Evolutionary conservation across 257 asterid species (phyloP).

Genomic region (Capsicum pubescens): DNA sequence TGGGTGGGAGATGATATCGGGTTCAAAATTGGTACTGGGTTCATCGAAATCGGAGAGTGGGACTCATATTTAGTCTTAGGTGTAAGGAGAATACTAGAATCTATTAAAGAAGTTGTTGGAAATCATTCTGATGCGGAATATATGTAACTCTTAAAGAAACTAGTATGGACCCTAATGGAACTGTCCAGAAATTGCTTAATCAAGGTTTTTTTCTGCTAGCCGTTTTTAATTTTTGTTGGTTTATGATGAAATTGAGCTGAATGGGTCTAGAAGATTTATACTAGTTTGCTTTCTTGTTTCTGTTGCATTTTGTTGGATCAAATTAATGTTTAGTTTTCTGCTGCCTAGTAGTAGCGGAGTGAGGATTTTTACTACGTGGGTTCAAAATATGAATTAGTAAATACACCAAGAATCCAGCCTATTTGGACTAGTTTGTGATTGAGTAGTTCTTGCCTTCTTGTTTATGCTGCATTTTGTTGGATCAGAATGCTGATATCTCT

Average conservation of each 20-base stretch:
- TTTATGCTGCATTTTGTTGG: conserved; percentile 46
- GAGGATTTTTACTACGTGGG: too few species aligned
- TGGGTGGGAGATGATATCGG: conserved; percentile 51
- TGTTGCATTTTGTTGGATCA: too few species aligned
- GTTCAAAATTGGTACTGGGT: not conserved
- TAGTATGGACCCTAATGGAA: conserved; percentile 95
- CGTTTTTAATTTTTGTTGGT: too few species aligned
- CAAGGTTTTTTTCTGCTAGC: conserved; percentile 57
- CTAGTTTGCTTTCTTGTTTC: not conserved
- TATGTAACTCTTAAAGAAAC: conserved; percentile 82
- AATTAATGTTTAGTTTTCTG: too few species aligned
- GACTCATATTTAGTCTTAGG: conserved; percentile 68
- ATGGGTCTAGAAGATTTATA: too few species aligned
- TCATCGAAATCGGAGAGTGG: conserved; percentile 50
- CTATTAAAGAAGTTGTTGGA: conserved; percentile 83
- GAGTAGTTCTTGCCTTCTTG: too few species aligned
- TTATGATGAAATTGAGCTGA: too few species aligned
- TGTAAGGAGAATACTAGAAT: conserved; percentile 74
- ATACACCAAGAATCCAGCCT: too few species aligned
- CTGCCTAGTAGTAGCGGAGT: too few species aligned
- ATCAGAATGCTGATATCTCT: conserved; percentile 85
- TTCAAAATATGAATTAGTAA: too few species aligned
- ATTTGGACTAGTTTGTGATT: too few species aligned
- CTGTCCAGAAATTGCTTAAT: conserved; percentile 80
- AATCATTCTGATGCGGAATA: conserved; percentile 91